Base-by-base conservation (phyloP, 805 yeast species). In the Myxozyma vanderwaltii region DNA sequence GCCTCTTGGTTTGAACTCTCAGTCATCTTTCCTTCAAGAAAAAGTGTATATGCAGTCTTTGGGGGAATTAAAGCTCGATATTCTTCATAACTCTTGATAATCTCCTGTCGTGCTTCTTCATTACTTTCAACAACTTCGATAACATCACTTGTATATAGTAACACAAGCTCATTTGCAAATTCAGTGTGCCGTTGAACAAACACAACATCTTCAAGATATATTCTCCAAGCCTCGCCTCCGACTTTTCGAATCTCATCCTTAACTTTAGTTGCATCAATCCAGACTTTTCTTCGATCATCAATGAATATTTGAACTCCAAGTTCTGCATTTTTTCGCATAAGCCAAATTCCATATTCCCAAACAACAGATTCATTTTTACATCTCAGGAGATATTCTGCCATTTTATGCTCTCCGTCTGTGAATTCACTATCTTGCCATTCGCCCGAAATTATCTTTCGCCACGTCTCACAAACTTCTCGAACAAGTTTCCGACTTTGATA, bases 341-440 rank as follows among this genome's bases (percentile, higher is more conserved):
- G 65, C 74, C 78, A 72, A 31, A 72, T 46, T 0, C 76, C 76
- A 39, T 72, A 68, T 13, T 69, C 70, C 76, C 76, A 74, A n/a
- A 74, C 74, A n/a, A 74, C 53, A 6, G 67, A 69, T 40, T 57
- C 53, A 41, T 75, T 70, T 7, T 53, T 56, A 44, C 71, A 61
- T 15, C 59, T 43, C 1, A 68, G 40, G 4, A 71, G 65, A 48
- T 65, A 57, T 15, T 67, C 70, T 21, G 64, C 61, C 61, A 74
- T 65, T 40, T 65, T 66, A 26, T 59, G 63, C 15, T 68, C 65
- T 5, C 72, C 75, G 17, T 69, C 63, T 2, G 50, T 36, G 43
- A 67, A 53, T 35, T 64, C 64, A 10, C 49, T 29, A 46, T 69
- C 73, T 15, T 60, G 46, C 67, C 69, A 67, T 38, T 71, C 70